Base-by-base conservation (phyloP, 192 early-diverging fungal species). In the Haplosporangium gracile region DNA sequence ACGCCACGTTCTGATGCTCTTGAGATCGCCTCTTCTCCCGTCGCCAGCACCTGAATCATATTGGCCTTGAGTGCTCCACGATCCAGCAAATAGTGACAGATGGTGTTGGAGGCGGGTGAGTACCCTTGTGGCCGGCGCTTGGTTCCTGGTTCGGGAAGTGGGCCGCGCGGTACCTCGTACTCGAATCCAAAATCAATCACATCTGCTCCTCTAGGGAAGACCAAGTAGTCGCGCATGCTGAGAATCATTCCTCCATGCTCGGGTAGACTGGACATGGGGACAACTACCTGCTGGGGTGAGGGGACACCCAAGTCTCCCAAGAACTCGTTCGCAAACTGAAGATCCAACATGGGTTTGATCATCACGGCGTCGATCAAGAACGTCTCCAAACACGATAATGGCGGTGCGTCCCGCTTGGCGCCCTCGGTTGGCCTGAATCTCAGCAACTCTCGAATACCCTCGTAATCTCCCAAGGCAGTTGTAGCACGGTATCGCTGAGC, bases 191-290 rank as follows among this genome's bases (percentile, higher is more conserved):
- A 88, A 68, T 82, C 82, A 68, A 82, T 84, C 51, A 88, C 77
- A 69, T 89, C 89, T 0, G 86, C 76, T 16, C 89, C 89, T 40
- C 80, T 63, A 11, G 86, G 85, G 72, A 90, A 92, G 2, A 95
- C 72, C 65, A 92, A 88, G 29, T 79, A 49, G 81, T 96, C 94
- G n/a, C 94, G 90, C 82, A 95, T 91, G 57, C 92, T 90, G 76
- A 96, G 80, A 39, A 95, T 90, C 88, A 93, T 93, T 13, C 95
- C 95, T 68, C 95, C 95, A 65, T 96, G 93, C 87, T 96, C 95
- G 2, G 95, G 90, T 57, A 96, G 81, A 42, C 93, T 94, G 36
- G 90, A 90, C 78, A 96, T 89, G 15, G 95, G 91, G 8, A 91
- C 93, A 18, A 96, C 83, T 0, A 95, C 93, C 16, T 85, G 77